Evolutionary conservation across 805 yeast genomes (phyloP), one percentile per base, ranked within the genome.

Genomic region (Jamesozyma lodderae): DNA sequence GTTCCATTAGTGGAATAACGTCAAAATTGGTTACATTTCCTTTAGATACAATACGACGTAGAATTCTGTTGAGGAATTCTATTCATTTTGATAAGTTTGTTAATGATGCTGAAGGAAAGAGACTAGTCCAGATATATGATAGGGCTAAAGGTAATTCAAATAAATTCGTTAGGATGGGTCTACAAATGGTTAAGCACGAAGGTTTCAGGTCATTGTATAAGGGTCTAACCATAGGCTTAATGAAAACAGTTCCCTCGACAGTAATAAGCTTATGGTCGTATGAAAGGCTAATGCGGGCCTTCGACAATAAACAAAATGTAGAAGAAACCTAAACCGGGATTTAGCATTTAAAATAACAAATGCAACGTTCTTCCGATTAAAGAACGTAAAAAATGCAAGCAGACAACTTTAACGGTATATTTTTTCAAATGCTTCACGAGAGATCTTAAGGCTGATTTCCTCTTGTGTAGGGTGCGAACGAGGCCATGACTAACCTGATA

Each of bases 1-100:
- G 32, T 64, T 36, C 85, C 27, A 35, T 75, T 0, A 95, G 96
- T 0, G 97, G 96, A 0, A 66, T 76, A 0, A 47, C 75, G 3
- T 73, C 94, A 10, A 92, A 92, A 57, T 72, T 77, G 0, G 46
- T 76, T 0, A 78, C 85, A 0, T 92, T 85, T 59, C 98, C 98
- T 0, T 56, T 92, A 31, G 98, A 92, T 57, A 75, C 94, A 0
- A 55, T 88, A 2, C 67, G 96, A 9, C 24, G 40, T 9, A 19
- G 40, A 17, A 17, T 36, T 4, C 10, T 36, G 21, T 10, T 36
- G 14, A 35, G 22, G 21, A 28, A 33, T 23, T 26, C 37, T 2
- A 30, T 17, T 10, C 32, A 34, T 30, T 7, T 31, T 2, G n/a
- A 35, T n/a, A 19, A 39, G n/a, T 16, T 11, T 16, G 4, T 30